Evolutionary conservation across 768 basidiomycete genomes (phyloP).

Genomic region (Goffeauzyma gilvescens): DNA sequence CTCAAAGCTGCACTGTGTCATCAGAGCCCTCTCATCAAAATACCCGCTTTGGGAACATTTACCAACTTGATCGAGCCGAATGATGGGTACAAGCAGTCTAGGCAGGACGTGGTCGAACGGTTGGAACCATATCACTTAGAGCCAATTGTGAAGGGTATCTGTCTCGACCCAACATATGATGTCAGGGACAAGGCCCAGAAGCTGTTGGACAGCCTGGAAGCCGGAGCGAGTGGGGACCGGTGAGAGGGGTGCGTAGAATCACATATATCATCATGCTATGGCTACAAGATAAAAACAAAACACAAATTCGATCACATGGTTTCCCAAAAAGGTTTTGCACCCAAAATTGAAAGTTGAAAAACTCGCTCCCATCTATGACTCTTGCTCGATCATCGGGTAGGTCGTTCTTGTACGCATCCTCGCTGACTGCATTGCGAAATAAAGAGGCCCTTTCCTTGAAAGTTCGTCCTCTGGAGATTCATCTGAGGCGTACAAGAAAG

Average conservation of each 20-base stretch:
- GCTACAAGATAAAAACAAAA: too few relatives aligned
- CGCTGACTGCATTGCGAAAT: constrained; percentile 32
- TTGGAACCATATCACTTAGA: constrained; percentile 8
- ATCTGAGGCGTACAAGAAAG: constrained; percentile 32
- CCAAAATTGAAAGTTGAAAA: too few relatives aligned
- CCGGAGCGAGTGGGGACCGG: neutral
- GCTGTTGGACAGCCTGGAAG: constrained; percentile 7
- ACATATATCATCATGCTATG: too few relatives aligned
- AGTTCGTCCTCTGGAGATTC: constrained; percentile 29
- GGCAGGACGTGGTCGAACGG: constrained; percentile 7
- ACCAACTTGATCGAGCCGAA: constrained; percentile 11
- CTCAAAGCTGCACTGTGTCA: neutral
- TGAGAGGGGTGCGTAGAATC: too few relatives aligned
- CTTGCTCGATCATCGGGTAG: constrained; percentile 21
- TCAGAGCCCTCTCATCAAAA: constrained; percentile 7
- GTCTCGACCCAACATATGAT: constrained; percentile 8
- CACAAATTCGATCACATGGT: too few relatives aligned
- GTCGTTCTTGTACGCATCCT: constrained; percentile 28
- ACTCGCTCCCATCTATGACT: too few relatives aligned
- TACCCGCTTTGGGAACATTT: constrained; percentile 8
- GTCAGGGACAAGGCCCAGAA: constrained; percentile 9
- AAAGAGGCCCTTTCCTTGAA: constrained; percentile 31
- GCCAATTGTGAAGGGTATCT: neutral
- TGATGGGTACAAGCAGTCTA: constrained; percentile 8
- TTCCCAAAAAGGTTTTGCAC: too few relatives aligned